Base-by-base conservation (phyloP, 805 yeast genomes). In the Diddensiella caesifluorescens region DNA sequence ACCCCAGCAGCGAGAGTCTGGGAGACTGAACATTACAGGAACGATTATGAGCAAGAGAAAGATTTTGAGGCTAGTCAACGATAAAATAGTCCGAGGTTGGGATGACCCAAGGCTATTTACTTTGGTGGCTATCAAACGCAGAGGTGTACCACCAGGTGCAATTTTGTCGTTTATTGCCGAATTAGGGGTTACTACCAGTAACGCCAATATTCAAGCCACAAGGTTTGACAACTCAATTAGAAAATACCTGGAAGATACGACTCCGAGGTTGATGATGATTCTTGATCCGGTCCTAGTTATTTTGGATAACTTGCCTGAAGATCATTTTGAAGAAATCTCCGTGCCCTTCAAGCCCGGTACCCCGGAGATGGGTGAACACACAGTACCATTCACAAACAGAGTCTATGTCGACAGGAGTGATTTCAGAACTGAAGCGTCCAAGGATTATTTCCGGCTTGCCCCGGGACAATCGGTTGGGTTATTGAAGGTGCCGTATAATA, bases 131-230 rank as follows among this genome's bases (percentile, higher is more conserved):
- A 79, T 92, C 47, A 82, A 87, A 61, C 83, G 99, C 63, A 85
- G 99, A 61, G 99, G 99, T 69, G 81, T 92, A 5, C 99, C 99
- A 52, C 98, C 99, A 9, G 97, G 97, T 34, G 97, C 97, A 22
- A 86, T 92, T 61, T 73, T 92, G 60, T 76, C 88, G 23, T 92
- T 92, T 62, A 84, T 92, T 58, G 86, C 89, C 62, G 90, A 96
- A 35, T 74, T 92, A 54, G 99, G 99, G 58, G 98, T 92, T 43
- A 92, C 98, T 31, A 92, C 97, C 1, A 74, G 90, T 35, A 83
- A 89, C 34, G 81, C 96, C 31, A 87, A 86, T 59, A 92, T 92
- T 60, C 97, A 92, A 70, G 83, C 76, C 15, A 76, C 78, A 6
- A 74, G 98, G 62, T 88, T 92, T 59, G 99, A 92, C 58, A 77